These are phyloP conservation scores for Pittosporum tobira DNA, from an alignment of 129 eudicot genomes.

Conservation along the genomic window DNA sequence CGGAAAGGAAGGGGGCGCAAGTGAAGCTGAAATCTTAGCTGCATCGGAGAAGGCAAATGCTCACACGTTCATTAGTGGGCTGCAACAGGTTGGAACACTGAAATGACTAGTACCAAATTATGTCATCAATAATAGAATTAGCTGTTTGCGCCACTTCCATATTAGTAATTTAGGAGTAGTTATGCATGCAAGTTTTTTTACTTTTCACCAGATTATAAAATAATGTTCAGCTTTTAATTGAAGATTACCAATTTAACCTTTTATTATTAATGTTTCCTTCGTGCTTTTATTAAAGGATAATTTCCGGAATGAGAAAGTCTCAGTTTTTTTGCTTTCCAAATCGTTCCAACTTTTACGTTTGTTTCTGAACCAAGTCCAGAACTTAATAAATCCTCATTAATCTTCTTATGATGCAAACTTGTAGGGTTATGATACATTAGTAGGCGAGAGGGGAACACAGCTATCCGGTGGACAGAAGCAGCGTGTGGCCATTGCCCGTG, in stretches of 20 bases:
- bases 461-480: constrained; percentile 81
- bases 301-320: too few relatives aligned
- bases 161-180: too few relatives aligned
- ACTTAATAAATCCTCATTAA: neutral
- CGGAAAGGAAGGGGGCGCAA: constrained; percentile 61
- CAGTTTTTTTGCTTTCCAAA: too few relatives aligned
- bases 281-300: too few relatives aligned
- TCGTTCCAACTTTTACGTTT: too few relatives aligned
- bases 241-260: too few relatives aligned
- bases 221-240: too few relatives aligned
- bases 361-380: too few relatives aligned
- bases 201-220: too few relatives aligned
- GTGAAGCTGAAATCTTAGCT: constrained; percentile 55
- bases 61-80: constrained; percentile 53
- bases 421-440: constrained; percentile 56
- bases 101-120: neutral
- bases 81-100: constrained; percentile 33
- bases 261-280: too few relatives aligned
- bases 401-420: neutral
- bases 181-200: too few relatives aligned
- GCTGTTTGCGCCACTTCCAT: too few relatives aligned
- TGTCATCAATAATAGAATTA: neutral
- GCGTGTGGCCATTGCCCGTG: constrained; percentile 76
- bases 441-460: constrained; percentile 68
- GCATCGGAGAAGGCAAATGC: constrained; percentile 77